phyloP scores from a whole-genome alignment of 176 grass and related monocot genomes.

The Tuctoria greenei region DNA sequence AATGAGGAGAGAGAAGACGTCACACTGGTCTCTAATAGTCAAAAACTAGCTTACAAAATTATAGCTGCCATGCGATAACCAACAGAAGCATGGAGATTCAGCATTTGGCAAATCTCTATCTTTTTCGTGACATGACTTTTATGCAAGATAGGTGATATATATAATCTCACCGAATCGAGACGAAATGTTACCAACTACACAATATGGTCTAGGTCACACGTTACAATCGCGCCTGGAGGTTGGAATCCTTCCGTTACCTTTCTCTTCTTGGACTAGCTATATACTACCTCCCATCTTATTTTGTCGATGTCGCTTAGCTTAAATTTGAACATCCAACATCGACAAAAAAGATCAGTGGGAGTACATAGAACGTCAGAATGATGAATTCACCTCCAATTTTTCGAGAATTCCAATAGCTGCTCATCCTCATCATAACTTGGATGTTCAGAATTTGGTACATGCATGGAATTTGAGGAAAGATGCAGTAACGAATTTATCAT shows the following conservation, averaged over 20 bases:
- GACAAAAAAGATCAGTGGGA: too few species aligned
- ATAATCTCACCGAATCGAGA: constrained; percentile 14
- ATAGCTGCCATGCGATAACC: constrained; percentile 3
- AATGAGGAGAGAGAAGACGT: too few species aligned
- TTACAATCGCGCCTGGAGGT: neutral
- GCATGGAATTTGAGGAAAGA: neutral
- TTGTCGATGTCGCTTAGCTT: too few species aligned
- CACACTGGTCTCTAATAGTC: neutral
- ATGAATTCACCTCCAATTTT: neutral
- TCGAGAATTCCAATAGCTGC: too few species aligned
- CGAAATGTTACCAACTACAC: constrained; percentile 1
- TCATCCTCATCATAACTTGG: too few species aligned
- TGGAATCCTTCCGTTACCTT: too few species aligned
- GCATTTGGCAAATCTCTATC: neutral
- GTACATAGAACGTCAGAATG: neutral
- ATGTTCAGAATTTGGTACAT: neutral
- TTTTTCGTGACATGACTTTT: neutral
- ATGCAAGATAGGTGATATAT: neutral
- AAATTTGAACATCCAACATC: too few species aligned
- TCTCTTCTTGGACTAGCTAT: too few species aligned
- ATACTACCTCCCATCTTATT: too few species aligned
- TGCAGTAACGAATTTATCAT: neutral
- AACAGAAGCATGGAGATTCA: neutral
- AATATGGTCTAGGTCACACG: constrained; percentile 17
- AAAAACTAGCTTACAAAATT: neutral